phyloP scores from a whole-genome alignment of 345 rosid genomes.

The Microcos paniculata region DNA sequence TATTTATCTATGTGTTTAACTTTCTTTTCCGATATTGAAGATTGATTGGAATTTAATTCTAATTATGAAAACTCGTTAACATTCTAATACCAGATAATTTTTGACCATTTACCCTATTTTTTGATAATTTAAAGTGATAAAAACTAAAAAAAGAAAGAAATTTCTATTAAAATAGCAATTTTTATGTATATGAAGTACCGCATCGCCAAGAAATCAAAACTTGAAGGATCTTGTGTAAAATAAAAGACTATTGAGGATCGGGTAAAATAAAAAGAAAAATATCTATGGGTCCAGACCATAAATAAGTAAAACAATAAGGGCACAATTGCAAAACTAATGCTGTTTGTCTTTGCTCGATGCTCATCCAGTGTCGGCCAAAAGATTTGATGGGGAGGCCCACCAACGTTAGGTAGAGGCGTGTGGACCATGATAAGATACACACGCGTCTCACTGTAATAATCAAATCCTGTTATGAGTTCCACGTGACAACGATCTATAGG shows the following conservation, averaged over 20 bases:
- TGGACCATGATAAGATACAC: conserved; percentile 28
- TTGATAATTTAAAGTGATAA: too few species aligned
- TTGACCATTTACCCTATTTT: too few species aligned
- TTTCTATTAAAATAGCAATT: too few species aligned
- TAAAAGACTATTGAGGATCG: not conserved
- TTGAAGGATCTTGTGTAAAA: not conserved
- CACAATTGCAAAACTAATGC: not conserved
- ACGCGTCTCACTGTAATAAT: conserved; percentile 23
- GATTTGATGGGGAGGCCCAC: conserved; percentile 31
- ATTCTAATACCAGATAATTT: too few species aligned
- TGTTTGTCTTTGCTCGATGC: not conserved
- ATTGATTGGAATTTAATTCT: too few species aligned
- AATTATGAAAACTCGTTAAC: too few species aligned
- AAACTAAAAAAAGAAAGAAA: too few species aligned
- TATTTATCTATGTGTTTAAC: too few species aligned
- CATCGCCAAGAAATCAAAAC: not conserved
- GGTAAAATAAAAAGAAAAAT: not conserved
- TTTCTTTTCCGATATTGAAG: too few species aligned
- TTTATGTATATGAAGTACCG: not conserved
- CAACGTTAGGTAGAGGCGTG: conserved; percentile 13
- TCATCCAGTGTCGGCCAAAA: conserved; percentile 42
- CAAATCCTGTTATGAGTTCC: not conserved
- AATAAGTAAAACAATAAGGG: conserved; percentile 9
- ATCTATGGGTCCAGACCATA: not conserved
- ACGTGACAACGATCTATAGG: conserved; percentile 25